Base-by-base conservation (phyloP, 805 yeast genomes). In the Myxozyma neotropica region DNA sequence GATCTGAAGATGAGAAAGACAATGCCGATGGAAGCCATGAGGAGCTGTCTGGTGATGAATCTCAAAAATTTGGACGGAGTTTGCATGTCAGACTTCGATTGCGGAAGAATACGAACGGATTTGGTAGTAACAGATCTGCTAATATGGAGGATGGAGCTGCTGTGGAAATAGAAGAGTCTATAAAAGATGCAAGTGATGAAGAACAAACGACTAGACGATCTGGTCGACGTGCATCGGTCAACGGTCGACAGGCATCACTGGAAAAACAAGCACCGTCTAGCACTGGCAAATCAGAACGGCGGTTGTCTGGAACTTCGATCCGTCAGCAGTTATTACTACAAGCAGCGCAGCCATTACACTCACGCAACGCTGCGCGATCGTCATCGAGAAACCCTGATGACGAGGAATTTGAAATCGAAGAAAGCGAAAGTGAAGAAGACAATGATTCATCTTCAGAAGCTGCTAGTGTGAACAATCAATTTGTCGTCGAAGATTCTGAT, bases 281-380 rank as follows among this genome's bases (percentile, higher is more conserved):
- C 6, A 19, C 23, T 17, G 47, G 24, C 26, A 26, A 29, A 39
- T 24, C 23, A n/a, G 43, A 29, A 10, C 52, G 63, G 13, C 44
- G 51, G 7, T 27, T 52, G 10, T 57, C 64, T 23, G 57, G 57
- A 8, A 45, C 54, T 12, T 55, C 66, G 21, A 55, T 60, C 15
- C 57, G 66, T 8, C 64, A 59, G 42, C 64, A 59, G 44, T 27
- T 62, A 23, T 26, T 62, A 17, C 61, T 55, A 24, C 60, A 59
- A 26, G 55, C 48, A 17, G 29, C 57, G 24, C 44, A 50, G 23
- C 42, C 53, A 7, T 12, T 24, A 6, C 33, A 13, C 24, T 10
- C 47, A 73, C 7, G 84, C 84, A 65, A 77, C 73, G 48, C 70
- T 70, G 33, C 72, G 69, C 50, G 74, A 71, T 26, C 67, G 53